Conservation (phyloP, 176 grass and related monocot species). For the Hsuehochloa calcarea region DNA sequence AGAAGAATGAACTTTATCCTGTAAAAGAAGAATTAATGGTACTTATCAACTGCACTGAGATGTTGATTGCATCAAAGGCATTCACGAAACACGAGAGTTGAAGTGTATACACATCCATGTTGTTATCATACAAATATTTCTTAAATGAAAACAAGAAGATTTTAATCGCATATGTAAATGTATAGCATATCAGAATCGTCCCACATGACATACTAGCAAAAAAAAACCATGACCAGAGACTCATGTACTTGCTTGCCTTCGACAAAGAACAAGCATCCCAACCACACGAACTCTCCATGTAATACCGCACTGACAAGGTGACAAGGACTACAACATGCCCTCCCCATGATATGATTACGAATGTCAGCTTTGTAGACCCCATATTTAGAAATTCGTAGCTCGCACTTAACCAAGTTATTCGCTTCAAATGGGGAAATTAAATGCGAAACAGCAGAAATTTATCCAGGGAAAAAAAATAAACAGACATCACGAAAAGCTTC, state of each 20-base stretch:
- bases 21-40: constrained; percentile 32
- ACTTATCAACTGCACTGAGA: constrained; percentile 4
- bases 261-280: neutral
- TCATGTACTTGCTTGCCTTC: neutral
- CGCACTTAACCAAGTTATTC: neutral
- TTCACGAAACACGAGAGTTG: neutral
- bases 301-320: neutral
- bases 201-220: neutral
- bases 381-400: neutral
- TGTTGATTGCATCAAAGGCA: neutral
- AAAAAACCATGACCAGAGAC: neutral
- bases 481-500: constrained; percentile 11
- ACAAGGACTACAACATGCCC: neutral
- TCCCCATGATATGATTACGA: neutral
- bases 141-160: neutral
- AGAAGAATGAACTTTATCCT: constrained; percentile 37
- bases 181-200: neutral
- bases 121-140: neutral
- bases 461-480: neutral
- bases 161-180: neutral
- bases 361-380: neutral
- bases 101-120: neutral
- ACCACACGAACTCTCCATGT: neutral
- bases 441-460: neutral
- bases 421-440: neutral